Evolutionary conservation across 2,329 filamentous ascomycete species (phyloP).

Genomic region (Fusarium heterosporum): DNA sequence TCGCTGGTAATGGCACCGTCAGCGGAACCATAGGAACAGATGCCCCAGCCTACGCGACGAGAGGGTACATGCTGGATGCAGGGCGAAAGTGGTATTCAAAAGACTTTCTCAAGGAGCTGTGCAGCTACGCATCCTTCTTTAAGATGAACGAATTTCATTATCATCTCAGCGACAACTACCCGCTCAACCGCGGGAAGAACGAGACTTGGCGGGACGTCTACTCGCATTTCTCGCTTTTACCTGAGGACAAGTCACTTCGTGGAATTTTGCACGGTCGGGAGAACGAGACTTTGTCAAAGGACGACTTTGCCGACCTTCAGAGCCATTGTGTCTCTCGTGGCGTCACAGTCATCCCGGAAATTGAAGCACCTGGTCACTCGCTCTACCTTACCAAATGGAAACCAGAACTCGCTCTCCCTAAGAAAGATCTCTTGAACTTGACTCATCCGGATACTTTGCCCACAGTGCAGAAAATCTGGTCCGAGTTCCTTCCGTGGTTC

Average conservation of each 20-base stretch:
- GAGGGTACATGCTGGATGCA: slow-evolving; percentile 27
- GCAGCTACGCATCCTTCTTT: slow-evolving; percentile 30
- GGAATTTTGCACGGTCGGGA: slow-evolving; percentile 22
- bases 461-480: slow-evolving; percentile 18
- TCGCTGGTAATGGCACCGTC: background rate
- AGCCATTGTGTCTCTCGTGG: slow-evolving; percentile 19
- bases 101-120: slow-evolving; percentile 15
- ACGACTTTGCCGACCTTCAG: slow-evolving; percentile 6
- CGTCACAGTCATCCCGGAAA: slow-evolving; percentile 10
- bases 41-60: slow-evolving; percentile 16
- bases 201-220: slow-evolving; percentile 24
- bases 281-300: slow-evolving; percentile 13
- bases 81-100: slow-evolving; percentile 30
- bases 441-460: slow-evolving; percentile 5
- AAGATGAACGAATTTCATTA: slow-evolving; percentile 34
- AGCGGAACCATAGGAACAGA: background rate
- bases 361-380: slow-evolving; percentile 10
- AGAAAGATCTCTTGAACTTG: slow-evolving; percentile 15
- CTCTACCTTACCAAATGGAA: slow-evolving; percentile 30
- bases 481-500: slow-evolving; percentile 22
- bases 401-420: slow-evolving; percentile 10
- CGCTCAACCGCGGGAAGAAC: slow-evolving; percentile 25
- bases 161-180: slow-evolving; percentile 28
- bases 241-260: background rate
- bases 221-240: slow-evolving; percentile 19